Evolutionary conservation across 345 rosid genomes (phyloP), one percentile per base, ranked within the genome.

Genomic region (Aquilaria malaccensis): DNA sequence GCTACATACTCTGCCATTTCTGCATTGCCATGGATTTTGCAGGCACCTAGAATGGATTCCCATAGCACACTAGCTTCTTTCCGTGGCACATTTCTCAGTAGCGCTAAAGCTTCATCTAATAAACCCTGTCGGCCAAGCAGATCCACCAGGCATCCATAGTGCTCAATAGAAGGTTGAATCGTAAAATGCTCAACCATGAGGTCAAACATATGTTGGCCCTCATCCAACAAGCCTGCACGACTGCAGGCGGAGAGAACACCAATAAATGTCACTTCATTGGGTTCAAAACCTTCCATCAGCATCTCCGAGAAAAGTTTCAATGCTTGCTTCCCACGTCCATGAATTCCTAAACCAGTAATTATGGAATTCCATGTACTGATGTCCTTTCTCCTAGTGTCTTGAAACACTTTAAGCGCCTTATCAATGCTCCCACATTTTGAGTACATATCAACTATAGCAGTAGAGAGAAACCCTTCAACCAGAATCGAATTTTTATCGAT

Each of bases 381-480:
- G 70, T 77, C 84, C 75, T 67, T 78, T 65, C 30, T 30, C 30
- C 22, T 54, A 64, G 70, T 62, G 12, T 50, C 74, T 70, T 65
- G 65, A 52, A 82, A 80, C 66, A 82, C 76, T 58, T 60, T 68
- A n/a, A 72, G 56, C 74, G 84, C 83, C 79, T 75, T 80, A 45
- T 69, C 77, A 31, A 80, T 72, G 59, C 66, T 70, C 65, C 83
- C 83, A 48, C 88, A 85, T 58, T 81, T 80, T 0, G 84, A 76
- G 37, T 77, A 76, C 88, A 77, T 81, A 58, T 79, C 88, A 50
- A 80, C 80, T 53, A 81, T 69, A 33, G 83, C 81, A 33, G 86
- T 83, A 41, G 80, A 84, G 32, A 79, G 33, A 65, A 71, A 74
- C 45, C 73, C 79, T 14, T 70, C 74, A 55, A 67, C 58, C 33